A percentile compares a stretch with the other conserved stretches of the same genome.
Evolutionary conservation across 1,284 basidiomycete species (phyloP).

Genomic region (Rhodotorula mucilaginosa): DNA sequence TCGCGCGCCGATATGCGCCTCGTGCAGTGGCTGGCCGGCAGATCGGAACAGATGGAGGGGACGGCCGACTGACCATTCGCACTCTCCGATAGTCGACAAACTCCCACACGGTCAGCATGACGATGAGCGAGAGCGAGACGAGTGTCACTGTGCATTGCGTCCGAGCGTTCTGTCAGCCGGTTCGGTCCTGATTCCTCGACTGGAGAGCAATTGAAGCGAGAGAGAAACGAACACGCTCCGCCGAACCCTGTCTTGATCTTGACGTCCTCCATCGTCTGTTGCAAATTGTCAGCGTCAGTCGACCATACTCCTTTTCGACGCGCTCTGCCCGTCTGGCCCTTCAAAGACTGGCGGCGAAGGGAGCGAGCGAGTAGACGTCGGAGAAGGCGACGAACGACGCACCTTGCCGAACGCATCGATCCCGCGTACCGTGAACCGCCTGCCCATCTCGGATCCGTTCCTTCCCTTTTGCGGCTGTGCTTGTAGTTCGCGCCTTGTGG

Average conservation of each 20-base stretch:
- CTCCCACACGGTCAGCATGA: constrained; percentile 86
- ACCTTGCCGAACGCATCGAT: constrained; percentile 99
- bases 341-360: background rate
- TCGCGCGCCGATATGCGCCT: too few relatives aligned
- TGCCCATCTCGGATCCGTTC: constrained; percentile 19
- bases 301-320: constrained; percentile 7
- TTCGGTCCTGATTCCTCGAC: background rate
- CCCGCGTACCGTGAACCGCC: constrained; percentile 44
- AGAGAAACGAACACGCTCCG: constrained; percentile 38
- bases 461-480: too few relatives aligned
- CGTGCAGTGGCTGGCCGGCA: too few relatives aligned
- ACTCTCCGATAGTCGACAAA: constrained; percentile 92
- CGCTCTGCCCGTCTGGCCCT: too few relatives aligned
- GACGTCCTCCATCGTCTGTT: constrained; percentile 94
- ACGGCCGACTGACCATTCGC: constrained; percentile 53
- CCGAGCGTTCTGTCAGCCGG: too few relatives aligned
- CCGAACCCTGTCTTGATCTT: constrained; percentile 77
- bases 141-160: constrained; percentile 63
- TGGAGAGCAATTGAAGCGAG: background rate
- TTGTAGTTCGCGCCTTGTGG: too few relatives aligned
- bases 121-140: constrained; percentile 84
- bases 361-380: background rate
- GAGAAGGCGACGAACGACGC: constrained; percentile 36
- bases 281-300: constrained; percentile 1
- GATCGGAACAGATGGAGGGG: background rate